A percentile compares a stretch with the other conserved stretches of the same genome.
Conservation (phyloP, 148 eudicot species). For the Limonium bicolor region DNA sequence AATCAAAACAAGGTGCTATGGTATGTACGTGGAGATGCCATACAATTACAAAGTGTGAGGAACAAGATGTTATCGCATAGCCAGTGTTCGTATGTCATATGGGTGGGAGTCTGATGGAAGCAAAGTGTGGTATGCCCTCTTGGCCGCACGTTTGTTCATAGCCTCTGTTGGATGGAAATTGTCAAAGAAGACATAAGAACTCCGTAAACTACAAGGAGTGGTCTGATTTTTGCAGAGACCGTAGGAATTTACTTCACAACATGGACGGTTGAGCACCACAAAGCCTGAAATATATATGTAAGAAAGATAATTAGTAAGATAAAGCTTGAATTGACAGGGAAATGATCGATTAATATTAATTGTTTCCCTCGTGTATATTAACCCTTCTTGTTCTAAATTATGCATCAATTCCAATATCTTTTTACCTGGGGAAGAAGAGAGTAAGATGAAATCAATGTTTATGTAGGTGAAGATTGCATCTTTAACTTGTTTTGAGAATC, state of each 20-base stretch:
- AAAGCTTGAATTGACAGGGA: background rate
- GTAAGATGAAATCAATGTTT: slow-evolving; percentile 14
- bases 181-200: background rate
- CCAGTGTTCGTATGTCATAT: background rate
- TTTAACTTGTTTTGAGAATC: slow-evolving; percentile 11
- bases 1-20: too few species aligned
- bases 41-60: too few species aligned
- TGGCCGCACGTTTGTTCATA: background rate
- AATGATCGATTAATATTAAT: background rate
- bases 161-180: slow-evolving; percentile 3
- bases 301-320: background rate
- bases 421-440: slow-evolving; percentile 6
- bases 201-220: background rate
- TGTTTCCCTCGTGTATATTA: background rate
- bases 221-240: background rate
- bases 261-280: background rate
- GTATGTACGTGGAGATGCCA: too few species aligned
- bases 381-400: too few species aligned
- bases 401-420: too few species aligned
- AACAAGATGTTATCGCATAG: too few species aligned
- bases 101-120: background rate
- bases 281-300: background rate
- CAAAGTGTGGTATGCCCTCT: background rate
- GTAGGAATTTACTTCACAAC: background rate
- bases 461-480: slow-evolving; percentile 24